Evolutionary conservation across 495 filamentous ascomycete species (phyloP), one percentile per base, ranked within the genome.

Genomic region (Pyrenula aspistea): DNA sequence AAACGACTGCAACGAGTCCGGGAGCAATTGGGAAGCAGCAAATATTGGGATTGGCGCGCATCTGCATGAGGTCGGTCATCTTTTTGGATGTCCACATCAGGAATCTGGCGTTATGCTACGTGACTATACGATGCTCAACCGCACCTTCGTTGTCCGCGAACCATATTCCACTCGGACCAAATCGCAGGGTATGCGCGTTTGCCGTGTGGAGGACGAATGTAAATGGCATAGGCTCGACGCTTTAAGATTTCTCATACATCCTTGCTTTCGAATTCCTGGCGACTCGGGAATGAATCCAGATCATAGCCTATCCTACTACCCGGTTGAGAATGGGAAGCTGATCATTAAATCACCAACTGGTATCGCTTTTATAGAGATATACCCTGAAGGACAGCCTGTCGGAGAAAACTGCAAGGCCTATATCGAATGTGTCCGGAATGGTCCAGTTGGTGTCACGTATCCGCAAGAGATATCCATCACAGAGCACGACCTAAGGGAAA

Each of bases 41-140:
- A 92, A 91, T 62, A 80, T 95, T 58, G 90, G 91, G 51, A 94
- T 96, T 61, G 91, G 91, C 10, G 91, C 90, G 23, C 90, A 95
- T 71, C 70, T 96, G 12, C 91, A 94, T 64, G 90, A 95, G 68
- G 82, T 82, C 0, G 91, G 91, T 1, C 91, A 94, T 69, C 68
- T 92, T 20, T 84, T 96, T 59, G 90, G 91, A 49, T 90, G 86
- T 59, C 89, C 91, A 8, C 89, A 93, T 65, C 89, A 88, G 63
- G 89, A 90, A 57, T 86, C 73, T 42, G 91, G 91, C 8, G 77
- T 96, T 57, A 96, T 96, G 91, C 74, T 87, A 15, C 78, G 88
- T 54, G 91, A 94, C 63, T 96, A 92, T 66, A 81, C 88, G 19
- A 83, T 74, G 8, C 68, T 96, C 1, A 91, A 90, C 65, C 83